Evolutionary conservation across 345 rosid genomes (phyloP).

Genomic region (Citrus sp.): DNA sequence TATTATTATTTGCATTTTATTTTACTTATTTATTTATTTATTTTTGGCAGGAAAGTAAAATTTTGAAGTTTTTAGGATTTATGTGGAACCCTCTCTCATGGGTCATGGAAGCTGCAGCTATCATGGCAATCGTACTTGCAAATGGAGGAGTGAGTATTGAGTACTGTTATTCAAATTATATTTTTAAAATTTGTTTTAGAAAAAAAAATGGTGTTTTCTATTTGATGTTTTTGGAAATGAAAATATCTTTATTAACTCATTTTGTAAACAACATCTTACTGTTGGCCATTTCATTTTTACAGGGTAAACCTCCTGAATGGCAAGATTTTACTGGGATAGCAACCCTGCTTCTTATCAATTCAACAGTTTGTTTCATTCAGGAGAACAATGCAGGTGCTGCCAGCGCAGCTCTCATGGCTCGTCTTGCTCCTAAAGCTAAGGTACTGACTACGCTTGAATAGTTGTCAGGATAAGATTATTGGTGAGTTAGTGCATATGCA

Average conservation of each 20-base stretch:
- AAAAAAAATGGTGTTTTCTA: too few species aligned
- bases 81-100: conserved; percentile 81
- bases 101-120: conserved; percentile 77
- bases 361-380: conserved; percentile 60
- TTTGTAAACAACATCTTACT: neutral
- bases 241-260: too few species aligned
- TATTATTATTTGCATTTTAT: neutral
- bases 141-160: conserved; percentile 55
- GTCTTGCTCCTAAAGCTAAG: conserved; percentile 63
- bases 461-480: too few species aligned
- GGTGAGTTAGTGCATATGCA: too few species aligned
- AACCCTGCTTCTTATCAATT: conserved; percentile 51
- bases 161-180: neutral
- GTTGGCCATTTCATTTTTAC: neutral
- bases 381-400: conserved; percentile 69
- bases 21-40: too few species aligned
- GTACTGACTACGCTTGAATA: conserved; percentile 11
- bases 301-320: conserved; percentile 70
- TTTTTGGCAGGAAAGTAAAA: conserved; percentile 45
- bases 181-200: neutral
- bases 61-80: conserved; percentile 58
- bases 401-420: conserved; percentile 63
- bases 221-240: too few species aligned
- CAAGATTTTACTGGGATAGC: conserved; percentile 64
- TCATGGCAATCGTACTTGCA: conserved; percentile 71